Base-by-base conservation (phyloP, 177 flowering plant species). In the Vitis hybrid region DNA sequence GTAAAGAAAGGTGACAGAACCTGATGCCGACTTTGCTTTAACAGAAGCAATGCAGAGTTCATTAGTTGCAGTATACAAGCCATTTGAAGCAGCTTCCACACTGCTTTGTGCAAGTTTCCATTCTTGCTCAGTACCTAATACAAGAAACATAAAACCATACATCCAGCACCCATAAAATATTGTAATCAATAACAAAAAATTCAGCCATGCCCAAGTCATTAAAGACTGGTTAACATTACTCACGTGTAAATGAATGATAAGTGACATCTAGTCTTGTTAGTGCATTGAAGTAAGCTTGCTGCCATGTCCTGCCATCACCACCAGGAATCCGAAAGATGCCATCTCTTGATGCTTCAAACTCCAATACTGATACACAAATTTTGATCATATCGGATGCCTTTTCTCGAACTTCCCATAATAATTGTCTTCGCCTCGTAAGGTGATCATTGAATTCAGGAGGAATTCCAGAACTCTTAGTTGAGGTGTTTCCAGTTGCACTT, bases 331-430 rank as follows among this genome's bases (percentile, higher is more conserved):
- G 77, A 46, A 86, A 82, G 48, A 77, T 64, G 3, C 95, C 97
- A 87, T 95, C 99, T 81, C 99, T 85, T 61, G 99, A 95, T 72
- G 87, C 91, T 86, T 95, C 99, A 86, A 95, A 91, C 81, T 93
- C 96, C 82, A 95, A 68, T 48, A 90, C 48, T 11, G 97, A 88
- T 64, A 89, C 76, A 76, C 94, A 93, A 72, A 90, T 75, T 74
- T 85, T 86, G 65, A 87, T 80, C 50, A 90, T 80, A 65, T 88
- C 89, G 24, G 90, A 81, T 64, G 93, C 93, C 74, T 89, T 86
- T 76, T 91, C 97, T 74, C 79, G 80, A 74, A 87, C 84, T 67
- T 89, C 91, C 89, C 82, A 77, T 57, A 93, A 71, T 67, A 91
- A 69, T 61, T 90, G 88, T 58, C 82, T 78, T 48, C 99, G 83